Conservation (phyloP, 1,284 basidiomycete species). For the Cutaneotrichosporon sp. region DNA sequence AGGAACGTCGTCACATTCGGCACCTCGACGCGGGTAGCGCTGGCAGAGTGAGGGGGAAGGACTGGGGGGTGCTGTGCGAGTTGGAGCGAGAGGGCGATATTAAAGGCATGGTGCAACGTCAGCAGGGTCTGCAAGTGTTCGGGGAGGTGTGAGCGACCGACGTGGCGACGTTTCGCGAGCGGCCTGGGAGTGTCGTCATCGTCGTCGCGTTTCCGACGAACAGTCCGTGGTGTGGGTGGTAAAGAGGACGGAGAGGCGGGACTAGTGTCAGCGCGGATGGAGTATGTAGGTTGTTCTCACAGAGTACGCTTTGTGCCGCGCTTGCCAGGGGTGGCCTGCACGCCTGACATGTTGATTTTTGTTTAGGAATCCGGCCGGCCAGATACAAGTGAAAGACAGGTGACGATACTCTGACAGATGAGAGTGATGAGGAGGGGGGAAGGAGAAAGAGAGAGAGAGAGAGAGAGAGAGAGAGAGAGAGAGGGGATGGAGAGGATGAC, state of each 20-base stretch:
- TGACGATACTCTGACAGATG: background rate
- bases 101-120: conserved; percentile 49
- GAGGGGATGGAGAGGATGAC: background rate
- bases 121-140: conserved; percentile 48
- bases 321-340: conserved; percentile 16
- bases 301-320: conserved; percentile 4
- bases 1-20: conserved; percentile 48
- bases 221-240: conserved; percentile 14
- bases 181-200: background rate
- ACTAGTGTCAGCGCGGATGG: background rate
- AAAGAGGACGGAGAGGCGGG: conserved; percentile 17
- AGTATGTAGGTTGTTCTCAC: background rate
- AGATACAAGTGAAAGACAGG: background rate
- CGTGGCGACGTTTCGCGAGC: background rate
- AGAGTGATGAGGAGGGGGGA: background rate
- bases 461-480: background rate
- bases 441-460: background rate
- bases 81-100: conserved; percentile 50
- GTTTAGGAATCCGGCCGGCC: conserved; percentile 11
- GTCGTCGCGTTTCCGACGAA: conserved; percentile 10
- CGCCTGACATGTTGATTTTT: conserved; percentile 10
- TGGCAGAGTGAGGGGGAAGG: conserved; percentile 45
- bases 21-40: conserved; percentile 37
- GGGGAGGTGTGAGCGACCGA: conserved; percentile 32
- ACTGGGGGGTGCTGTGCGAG: conserved; percentile 52